Evolutionary conservation across 176 grass and related monocot species (phyloP).

Genomic region (Pharus latifolius): DNA sequence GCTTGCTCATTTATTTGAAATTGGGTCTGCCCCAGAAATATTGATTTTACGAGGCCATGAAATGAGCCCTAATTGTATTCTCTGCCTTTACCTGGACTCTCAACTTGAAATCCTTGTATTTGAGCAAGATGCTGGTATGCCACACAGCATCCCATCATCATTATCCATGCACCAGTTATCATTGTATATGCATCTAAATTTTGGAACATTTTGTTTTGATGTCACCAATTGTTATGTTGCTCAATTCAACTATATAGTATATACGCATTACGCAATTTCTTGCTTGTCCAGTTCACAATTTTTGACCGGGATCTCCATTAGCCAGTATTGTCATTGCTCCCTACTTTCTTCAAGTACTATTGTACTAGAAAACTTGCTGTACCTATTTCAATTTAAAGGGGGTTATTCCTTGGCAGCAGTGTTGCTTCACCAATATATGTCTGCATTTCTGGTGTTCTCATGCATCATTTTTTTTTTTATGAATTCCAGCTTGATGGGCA

Average conservation of each 20-base stretch:
- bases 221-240: background rate
- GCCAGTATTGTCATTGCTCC: background rate
- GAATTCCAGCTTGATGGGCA: slow-evolving; percentile 73
- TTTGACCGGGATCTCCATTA: background rate
- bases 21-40: too few species aligned
- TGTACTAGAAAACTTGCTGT: background rate
- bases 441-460: slow-evolving; percentile 3
- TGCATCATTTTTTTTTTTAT: background rate
- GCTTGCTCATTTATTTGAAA: too few species aligned
- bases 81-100: too few species aligned
- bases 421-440: background rate
- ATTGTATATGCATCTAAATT: too few species aligned
- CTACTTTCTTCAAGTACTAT: background rate
- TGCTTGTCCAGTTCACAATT: background rate
- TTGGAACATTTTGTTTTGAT: background rate
- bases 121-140: too few species aligned
- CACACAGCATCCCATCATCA: too few species aligned
- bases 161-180: too few species aligned
- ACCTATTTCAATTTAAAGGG: background rate
- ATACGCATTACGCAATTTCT: background rate
- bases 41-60: too few species aligned
- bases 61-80: too few species aligned
- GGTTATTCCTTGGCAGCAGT: background rate
- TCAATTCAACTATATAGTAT: background rate
- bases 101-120: too few species aligned